phyloP scores from a whole-genome alignment of 1,139 yeast genomes.

The Sugiyamaella pinicola region DNA sequence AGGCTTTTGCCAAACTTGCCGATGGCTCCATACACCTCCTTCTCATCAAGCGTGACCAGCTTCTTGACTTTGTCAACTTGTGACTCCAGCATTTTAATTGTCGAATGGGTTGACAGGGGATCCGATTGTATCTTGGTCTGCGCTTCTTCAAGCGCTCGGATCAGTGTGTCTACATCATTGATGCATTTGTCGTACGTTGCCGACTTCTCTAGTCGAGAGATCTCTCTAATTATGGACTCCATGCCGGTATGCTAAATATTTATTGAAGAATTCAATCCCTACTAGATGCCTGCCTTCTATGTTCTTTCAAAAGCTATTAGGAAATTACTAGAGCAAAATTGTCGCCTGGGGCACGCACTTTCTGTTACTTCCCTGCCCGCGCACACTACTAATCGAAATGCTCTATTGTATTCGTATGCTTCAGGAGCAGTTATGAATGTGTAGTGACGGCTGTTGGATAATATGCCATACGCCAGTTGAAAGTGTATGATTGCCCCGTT shows the following conservation, averaged over 20 bases:
- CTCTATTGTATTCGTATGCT: too few relatives aligned
- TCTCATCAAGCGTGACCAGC: constrained; percentile 34
- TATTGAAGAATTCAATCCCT: too few relatives aligned
- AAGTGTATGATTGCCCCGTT: too few relatives aligned
- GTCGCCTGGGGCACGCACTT: neutral
- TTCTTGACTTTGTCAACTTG: constrained; percentile 19
- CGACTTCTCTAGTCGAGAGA: constrained; percentile 34
- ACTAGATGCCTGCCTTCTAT: too few relatives aligned
- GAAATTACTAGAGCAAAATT: neutral
- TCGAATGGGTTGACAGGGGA: neutral
- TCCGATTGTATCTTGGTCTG: constrained; percentile 26
- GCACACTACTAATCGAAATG: too few relatives aligned
- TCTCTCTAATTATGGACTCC: constrained; percentile 39
- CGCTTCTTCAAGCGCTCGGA: constrained; percentile 36
- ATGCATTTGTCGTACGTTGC: constrained; percentile 37
- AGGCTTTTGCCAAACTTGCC: constrained; percentile 42
- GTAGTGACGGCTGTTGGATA: neutral
- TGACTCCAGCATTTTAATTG: constrained; percentile 14
- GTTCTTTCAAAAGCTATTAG: too few relatives aligned
- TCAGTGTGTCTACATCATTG: constrained; percentile 38
- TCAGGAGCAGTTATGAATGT: neutral
- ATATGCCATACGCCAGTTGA: neutral
- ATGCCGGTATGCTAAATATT: too few relatives aligned
- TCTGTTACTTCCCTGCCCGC: too few relatives aligned
- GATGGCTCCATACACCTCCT: constrained; percentile 39